phyloP scores from a whole-genome alignment of 345 rosid species.

The Bruguiera sexangula region DNA sequence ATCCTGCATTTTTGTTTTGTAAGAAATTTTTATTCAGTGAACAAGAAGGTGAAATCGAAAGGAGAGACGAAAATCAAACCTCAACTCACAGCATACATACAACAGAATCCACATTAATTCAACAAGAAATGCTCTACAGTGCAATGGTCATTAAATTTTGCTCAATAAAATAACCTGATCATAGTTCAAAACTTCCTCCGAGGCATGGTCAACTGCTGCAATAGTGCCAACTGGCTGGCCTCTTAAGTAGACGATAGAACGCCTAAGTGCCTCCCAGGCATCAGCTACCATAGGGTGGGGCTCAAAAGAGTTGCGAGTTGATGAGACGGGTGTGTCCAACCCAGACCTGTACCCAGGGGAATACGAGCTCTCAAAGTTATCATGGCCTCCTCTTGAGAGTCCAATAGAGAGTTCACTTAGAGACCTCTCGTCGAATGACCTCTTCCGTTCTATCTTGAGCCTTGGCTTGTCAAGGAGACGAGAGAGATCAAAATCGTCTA shows the following conservation, averaged over 20 bases:
- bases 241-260: constrained; percentile 69
- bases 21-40: neutral
- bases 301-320: constrained; percentile 79
- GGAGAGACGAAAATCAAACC: too few species aligned
- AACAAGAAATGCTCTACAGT: neutral
- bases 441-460: constrained; percentile 84
- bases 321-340: constrained; percentile 73
- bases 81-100: neutral
- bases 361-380: constrained; percentile 39
- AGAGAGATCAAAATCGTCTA: constrained; percentile 70
- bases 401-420: constrained; percentile 79
- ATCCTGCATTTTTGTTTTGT: neutral
- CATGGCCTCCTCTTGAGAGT: constrained; percentile 46
- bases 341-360: constrained; percentile 38
- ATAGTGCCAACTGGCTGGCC: constrained; percentile 88
- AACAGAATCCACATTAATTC: neutral
- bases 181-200: constrained; percentile 92
- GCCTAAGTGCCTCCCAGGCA: constrained; percentile 92
- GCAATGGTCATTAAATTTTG: neutral
- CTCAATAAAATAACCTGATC: constrained; percentile 62
- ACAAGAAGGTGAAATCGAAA: neutral
- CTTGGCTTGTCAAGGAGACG: constrained; percentile 80
- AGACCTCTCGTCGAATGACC: constrained; percentile 92
- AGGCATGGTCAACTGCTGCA: constrained; percentile 90
- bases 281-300: constrained; percentile 97